These are phyloP conservation scores for Ophiostoma sp. DNA, from an alignment of 2,329 filamentous ascomycete species.

Conservation along the genomic window DNA sequence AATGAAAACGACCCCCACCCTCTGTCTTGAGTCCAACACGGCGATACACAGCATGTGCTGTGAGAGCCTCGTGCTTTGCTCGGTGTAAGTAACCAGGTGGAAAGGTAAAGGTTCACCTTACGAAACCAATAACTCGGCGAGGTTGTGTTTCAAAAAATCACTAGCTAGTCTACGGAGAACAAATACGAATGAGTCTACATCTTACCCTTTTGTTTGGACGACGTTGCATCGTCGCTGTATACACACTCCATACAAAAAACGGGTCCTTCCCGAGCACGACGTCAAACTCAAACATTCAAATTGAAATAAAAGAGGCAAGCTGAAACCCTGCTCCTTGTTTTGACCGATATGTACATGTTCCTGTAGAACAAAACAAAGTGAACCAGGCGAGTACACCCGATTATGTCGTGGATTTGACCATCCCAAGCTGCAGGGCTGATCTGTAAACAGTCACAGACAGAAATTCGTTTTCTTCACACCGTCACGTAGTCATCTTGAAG, in stretches of 20 bases:
- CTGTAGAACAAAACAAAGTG: neutral
- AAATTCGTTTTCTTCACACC: neutral
- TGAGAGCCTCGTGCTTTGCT: neutral
- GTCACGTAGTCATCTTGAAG: neutral
- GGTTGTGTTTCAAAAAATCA: neutral
- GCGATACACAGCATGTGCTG: constrained; percentile 10
- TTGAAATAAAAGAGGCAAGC: neutral
- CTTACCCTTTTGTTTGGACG: neutral
- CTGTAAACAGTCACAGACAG: neutral
- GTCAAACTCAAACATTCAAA: neutral
- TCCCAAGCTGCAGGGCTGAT: neutral
- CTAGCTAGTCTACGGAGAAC: neutral
- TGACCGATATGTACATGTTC: neutral
- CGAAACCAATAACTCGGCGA: neutral
- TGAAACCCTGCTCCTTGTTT: constrained; percentile 9
- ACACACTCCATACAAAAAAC: neutral
- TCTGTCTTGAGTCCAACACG: neutral
- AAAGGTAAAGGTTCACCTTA: neutral
- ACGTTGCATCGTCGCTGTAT: neutral
- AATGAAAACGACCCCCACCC: neutral
- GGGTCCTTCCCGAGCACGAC: neutral
- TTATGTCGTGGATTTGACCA: neutral
- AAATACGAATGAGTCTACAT: neutral
- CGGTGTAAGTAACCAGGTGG: neutral
- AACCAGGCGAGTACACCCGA: neutral